Conservation (phyloP, 2,329 filamentous ascomycete species). For the Samsoniella hepiali region DNA sequence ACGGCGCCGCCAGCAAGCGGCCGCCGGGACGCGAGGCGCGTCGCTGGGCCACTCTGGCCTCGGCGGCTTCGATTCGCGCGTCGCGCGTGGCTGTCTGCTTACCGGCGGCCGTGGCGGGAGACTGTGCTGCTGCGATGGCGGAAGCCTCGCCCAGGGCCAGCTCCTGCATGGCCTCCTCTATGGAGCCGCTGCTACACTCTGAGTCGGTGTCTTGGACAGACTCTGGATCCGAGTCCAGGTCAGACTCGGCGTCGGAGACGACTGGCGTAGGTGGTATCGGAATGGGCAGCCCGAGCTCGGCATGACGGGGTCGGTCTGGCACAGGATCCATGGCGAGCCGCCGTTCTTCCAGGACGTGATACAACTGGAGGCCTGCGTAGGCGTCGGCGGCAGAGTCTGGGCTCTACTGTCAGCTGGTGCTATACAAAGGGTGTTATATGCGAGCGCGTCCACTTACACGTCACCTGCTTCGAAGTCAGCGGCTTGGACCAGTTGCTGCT, state of each 20-base stretch:
- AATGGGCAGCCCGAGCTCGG: conserved; percentile 65
- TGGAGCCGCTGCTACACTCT: conserved; percentile 11
- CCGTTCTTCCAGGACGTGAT: conserved; percentile 65
- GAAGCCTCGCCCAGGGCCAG: conserved; percentile 12
- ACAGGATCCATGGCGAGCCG: conserved; percentile 63
- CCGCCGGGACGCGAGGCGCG: conserved; percentile 26
- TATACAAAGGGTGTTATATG: conserved; percentile 1
- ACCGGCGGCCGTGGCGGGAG: not conserved
- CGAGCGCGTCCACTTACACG: conserved; percentile 52
- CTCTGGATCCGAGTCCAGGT: conserved; percentile 23
- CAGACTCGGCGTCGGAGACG: conserved; percentile 32
- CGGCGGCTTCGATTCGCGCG: conserved; percentile 42
- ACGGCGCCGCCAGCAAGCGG: conserved; percentile 26
- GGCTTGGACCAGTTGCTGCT: conserved; percentile 69
- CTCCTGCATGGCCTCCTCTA: conserved; percentile 3
- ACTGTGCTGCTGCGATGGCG: not conserved
- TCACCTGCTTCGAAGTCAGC: conserved; percentile 62
- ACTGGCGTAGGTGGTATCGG: conserved; percentile 39
- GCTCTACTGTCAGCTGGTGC: not conserved
- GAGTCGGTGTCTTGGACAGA: conserved; percentile 11
- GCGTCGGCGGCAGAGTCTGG: conserved; percentile 77
- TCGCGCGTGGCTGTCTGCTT: conserved; percentile 29
- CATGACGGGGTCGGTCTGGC: conserved; percentile 67
- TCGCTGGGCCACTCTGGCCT: conserved; percentile 38
- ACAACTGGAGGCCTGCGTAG: conserved; percentile 75